A percentile compares a stretch with the other conserved stretches of the same genome.
phyloP scores from a whole-genome alignment of 78 protist species.

The Speleostelium caveatum region DNA sequence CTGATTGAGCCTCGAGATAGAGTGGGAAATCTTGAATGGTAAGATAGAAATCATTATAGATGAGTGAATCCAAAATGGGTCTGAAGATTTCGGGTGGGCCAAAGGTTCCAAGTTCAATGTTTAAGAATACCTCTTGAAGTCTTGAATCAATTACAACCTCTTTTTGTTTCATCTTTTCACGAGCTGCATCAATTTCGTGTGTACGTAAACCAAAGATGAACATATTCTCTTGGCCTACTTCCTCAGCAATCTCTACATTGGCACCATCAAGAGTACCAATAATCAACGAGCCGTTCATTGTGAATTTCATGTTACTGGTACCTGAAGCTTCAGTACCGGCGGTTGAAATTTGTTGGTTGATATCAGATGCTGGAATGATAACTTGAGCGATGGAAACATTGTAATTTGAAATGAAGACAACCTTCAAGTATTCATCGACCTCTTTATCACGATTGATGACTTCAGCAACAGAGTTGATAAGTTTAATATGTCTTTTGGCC shows the following conservation, averaged over 20 bases:
- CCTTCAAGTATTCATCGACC: constrained; percentile 85
- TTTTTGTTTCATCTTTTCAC: constrained; percentile 61
- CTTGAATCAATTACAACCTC: constrained; percentile 75
- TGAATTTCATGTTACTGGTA: constrained; percentile 96
- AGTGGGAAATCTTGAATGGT: constrained; percentile 87
- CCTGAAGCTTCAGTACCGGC: constrained; percentile 98
- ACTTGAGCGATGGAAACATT: constrained; percentile 94
- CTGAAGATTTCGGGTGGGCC: constrained; percentile 78
- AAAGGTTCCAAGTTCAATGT: constrained; percentile 83
- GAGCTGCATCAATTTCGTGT: constrained; percentile 71
- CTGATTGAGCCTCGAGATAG: constrained; percentile 77
- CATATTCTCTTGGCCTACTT: constrained; percentile 88
- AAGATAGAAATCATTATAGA: constrained; percentile 86
- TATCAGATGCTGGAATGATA: constrained; percentile 96
- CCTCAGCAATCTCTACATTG: constrained; percentile 94
- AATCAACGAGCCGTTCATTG: constrained; percentile 93
- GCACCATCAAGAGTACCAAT: constrained; percentile 98
- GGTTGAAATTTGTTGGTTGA: constrained; percentile 96
- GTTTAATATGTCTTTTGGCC: constrained; percentile 96
- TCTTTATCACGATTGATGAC: constrained; percentile 94
- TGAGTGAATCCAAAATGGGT: constrained; percentile 67
- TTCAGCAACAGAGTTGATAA: constrained; percentile 94
- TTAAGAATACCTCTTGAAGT: constrained; percentile 76
- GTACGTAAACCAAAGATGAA: constrained; percentile 89
- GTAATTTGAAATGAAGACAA: constrained; percentile 95